Evolutionary conservation across 768 basidiomycete genomes (phyloP).

Genomic region (Mycena floridula): DNA sequence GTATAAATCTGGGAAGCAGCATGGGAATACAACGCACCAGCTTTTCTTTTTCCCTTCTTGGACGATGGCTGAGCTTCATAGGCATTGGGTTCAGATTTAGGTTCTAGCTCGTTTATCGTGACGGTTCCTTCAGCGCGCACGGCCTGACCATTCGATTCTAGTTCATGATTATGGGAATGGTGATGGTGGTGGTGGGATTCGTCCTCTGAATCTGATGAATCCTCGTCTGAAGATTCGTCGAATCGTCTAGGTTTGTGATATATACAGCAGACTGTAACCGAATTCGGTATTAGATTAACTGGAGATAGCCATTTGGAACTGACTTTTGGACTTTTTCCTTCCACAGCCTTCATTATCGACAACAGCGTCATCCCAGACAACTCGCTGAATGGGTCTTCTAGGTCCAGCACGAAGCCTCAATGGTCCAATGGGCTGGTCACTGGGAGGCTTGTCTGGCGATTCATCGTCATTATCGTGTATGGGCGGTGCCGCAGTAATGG

Average conservation of each 20-base stretch:
- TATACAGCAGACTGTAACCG: conserved; percentile 58
- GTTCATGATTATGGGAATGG: neutral
- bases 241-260: conserved; percentile 54
- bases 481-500: conserved; percentile 30
- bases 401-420: conserved; percentile 49
- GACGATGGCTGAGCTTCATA: conserved; percentile 13
- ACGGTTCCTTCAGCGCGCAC: no score
- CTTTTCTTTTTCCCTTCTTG: neutral
- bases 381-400: conserved; percentile 36
- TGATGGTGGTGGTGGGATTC: conserved; percentile 3
- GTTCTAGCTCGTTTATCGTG: neutral
- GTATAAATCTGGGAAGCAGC: no score
- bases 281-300: conserved; percentile 3
- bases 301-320: conserved; percentile 52
- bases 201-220: conserved; percentile 30
- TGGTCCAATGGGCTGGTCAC: conserved; percentile 30
- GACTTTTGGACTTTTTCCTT: conserved; percentile 82
- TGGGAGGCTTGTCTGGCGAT: neutral
- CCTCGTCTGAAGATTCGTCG: conserved; percentile 52
- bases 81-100: conserved; percentile 13
- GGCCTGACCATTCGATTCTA: neutral
- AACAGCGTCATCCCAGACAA: conserved; percentile 80
- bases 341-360: conserved; percentile 90
- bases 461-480: neutral
- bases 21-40: neutral